Evolutionary conservation across 2,329 filamentous ascomycete genomes (phyloP), one percentile per base, ranked within the genome.

Genomic region (Setomelanomma holmii): DNA sequence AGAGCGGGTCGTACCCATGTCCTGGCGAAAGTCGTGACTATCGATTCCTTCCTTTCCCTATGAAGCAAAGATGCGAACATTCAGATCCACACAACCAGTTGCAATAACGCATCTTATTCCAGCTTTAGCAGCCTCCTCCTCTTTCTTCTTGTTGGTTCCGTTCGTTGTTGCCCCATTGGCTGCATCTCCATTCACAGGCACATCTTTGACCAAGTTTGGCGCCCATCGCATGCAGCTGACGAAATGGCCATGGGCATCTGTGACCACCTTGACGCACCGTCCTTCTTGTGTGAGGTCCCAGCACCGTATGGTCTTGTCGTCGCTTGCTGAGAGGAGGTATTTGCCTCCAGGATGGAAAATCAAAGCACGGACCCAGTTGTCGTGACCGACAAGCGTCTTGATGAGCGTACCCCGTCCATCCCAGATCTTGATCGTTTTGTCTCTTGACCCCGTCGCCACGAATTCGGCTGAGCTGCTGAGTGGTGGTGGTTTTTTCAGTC

Each of bases 201-300:
- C 78, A 53, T 89, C 85, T 65, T 89, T 90, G 55, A 85, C 79
- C 20, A 90, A 79, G 34, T 86, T 86, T 0, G 93, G 93, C 1
- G 92, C 93, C 93, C 93, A 98, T 56, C 91, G 79, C 66, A 97
- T 81, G 69, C 90, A 93, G 54, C 86, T 92, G 43, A 97, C 85
- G 67, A 98, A 97, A 69, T 92, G 91, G 4, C 84, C 86, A 70
- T 96, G 92, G 0, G 86, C 87, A 57, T 91, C 90, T 33, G 83
- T 81, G 14, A 98, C 78, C 0, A 86, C 87, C 75, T 93, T 93
- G 61, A 96, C 91, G 65, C 91, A 93, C 68, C 92, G 93, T 36
- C 90, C 91, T 72, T 96, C 92, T 71, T 98, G 93, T 21, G 84
- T 84, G 21, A 98, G 79, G 77, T 98, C 93, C 93, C 93, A 98